Base-by-base conservation (phyloP, 352 stramenopile species). In the Pythium scleroteichum region DNA sequence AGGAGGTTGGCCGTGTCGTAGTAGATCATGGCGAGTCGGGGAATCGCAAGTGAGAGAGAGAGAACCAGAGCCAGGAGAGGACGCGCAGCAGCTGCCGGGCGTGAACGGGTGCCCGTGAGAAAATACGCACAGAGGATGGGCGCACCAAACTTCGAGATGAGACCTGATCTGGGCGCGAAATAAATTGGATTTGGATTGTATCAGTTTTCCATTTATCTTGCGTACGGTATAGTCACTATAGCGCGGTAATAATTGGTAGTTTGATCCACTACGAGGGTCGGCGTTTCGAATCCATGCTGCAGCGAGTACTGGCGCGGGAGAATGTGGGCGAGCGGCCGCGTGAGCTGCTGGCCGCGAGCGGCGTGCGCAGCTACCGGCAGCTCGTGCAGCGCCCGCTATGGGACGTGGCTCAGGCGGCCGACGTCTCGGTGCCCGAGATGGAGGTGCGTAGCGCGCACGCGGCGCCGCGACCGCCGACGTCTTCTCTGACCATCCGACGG, bases 1-100 rank as follows among this genome's bases (percentile, higher is more conserved):
- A 76, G 78, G 5, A 94, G 62, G 26, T 78, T 71, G 22, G 69
- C 63, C n/a, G 78, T 81, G 66, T 84, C 69, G 68, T 94, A 94
- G 71, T 92, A 91, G 64, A 92, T 94, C 84, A 94, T 94, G 3
- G 22, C 42, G 42, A 49, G 32, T 40, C 19, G 46, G 12, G 39
- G 46, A 53, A 29, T 53, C n/a, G 49, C 29, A 35, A 10, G 29
- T 10, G 29, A 10, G 33, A 46, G 24, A 45, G 51, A n/a, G 17
- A 35, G 33, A 13, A 29, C 22, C 39, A 58, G 51, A 58, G 51
- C 14, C 20, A 58, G 38, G 46, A 48, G 38, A 27, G 23, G n/a
- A 35, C 27, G 35, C 29, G 44, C n/a, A 55, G 48, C 47, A 53
- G 47, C 47, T 53, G 47, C 33, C 32, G 14, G 6, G 17, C 24